Evolutionary conservation across 192 early-diverging fungal species (phyloP).

Genomic region (Backusella mclennaniae): DNA sequence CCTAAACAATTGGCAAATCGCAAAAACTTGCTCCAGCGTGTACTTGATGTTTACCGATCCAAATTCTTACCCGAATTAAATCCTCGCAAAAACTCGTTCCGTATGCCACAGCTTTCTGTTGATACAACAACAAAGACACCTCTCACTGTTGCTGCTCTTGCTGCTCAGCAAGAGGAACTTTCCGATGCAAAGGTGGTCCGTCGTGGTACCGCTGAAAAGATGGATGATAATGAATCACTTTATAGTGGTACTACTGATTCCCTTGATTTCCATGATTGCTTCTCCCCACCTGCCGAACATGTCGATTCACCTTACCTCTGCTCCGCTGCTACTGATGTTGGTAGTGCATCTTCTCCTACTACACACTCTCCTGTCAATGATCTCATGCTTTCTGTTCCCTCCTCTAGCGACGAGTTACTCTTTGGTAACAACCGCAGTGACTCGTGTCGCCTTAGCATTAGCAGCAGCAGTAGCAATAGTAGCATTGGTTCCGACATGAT

Average conservation of each 20-base stretch:
- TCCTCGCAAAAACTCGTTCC: slow-evolving; percentile 18
- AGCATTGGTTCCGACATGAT: not conserved
- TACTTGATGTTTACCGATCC: slow-evolving; percentile 32
- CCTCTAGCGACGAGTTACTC: not conserved
- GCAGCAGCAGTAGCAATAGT: not conserved
- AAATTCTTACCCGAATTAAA: slow-evolving; percentile 25
- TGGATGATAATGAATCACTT: slow-evolving; percentile 11
- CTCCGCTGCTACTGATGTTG: not conserved
- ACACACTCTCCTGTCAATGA: not conserved
- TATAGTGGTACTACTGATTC: slow-evolving; percentile 20
- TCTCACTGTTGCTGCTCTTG: slow-evolving; percentile 24
- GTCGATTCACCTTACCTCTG: not conserved
- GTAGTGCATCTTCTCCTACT: not conserved
- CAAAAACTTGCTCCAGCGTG: slow-evolving; percentile 30
- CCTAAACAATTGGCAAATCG: slow-evolving; percentile 29
- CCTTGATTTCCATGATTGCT: slow-evolving; percentile 24
- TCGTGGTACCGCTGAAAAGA: not conserved
- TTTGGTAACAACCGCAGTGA: not conserved
- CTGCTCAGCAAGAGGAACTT: slow-evolving; percentile 20
- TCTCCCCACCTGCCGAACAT: slow-evolving; percentile 20
- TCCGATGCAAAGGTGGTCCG: not conserved
- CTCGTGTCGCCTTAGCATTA: not conserved
- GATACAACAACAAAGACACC: not conserved
- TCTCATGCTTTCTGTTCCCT: slow-evolving; percentile 4
- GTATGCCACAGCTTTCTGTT: not conserved